A percentile compares a stretch with the other conserved stretches of the same genome.
Conservation (phyloP, 768 basidiomycete species). For the Rhodotorula kratochvilovae region DNA sequence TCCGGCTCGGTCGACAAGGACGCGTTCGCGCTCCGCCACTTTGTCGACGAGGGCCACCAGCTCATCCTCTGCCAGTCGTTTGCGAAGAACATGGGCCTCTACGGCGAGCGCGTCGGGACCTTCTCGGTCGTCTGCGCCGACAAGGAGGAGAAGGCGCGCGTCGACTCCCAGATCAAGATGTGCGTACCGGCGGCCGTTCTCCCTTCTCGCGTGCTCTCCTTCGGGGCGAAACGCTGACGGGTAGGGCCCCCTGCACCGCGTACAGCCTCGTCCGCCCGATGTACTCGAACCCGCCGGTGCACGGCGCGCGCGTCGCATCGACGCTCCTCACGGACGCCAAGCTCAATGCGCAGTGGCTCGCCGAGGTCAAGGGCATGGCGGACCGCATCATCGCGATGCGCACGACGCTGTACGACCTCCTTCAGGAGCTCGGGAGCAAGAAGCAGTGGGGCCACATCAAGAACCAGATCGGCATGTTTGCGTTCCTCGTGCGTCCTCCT, state of each 20-base stretch:
- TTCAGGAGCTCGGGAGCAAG: slow-evolving; percentile 77
- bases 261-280: slow-evolving; percentile 74
- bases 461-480: slow-evolving; percentile 95
- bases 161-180: slow-evolving; percentile 90
- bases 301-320: slow-evolving; percentile 84
- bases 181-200: slow-evolving; percentile 6
- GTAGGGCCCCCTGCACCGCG: slow-evolving; percentile 25
- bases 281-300: slow-evolving; percentile 92
- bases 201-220: background rate
- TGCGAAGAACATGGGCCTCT: slow-evolving; percentile 93
- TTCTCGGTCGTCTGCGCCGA: slow-evolving; percentile 70
- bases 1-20: slow-evolving; percentile 77
- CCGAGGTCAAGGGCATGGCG: slow-evolving; percentile 86
- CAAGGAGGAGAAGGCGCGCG: slow-evolving; percentile 63
- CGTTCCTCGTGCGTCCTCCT: slow-evolving; percentile 27
- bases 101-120: slow-evolving; percentile 92
- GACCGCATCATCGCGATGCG: slow-evolving; percentile 90
- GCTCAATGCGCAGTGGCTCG: slow-evolving; percentile 70
- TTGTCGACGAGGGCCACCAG: slow-evolving; percentile 87
- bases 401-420: slow-evolving; percentile 63
- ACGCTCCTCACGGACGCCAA: slow-evolving; percentile 70
- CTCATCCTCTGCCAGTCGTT: slow-evolving; percentile 91
- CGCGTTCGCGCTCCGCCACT: slow-evolving; percentile 91
- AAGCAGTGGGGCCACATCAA: slow-evolving; percentile 95
- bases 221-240: background rate